phyloP scores from a whole-genome alignment of 768 basidiomycete genomes.

The Suillus occidentalis region DNA sequence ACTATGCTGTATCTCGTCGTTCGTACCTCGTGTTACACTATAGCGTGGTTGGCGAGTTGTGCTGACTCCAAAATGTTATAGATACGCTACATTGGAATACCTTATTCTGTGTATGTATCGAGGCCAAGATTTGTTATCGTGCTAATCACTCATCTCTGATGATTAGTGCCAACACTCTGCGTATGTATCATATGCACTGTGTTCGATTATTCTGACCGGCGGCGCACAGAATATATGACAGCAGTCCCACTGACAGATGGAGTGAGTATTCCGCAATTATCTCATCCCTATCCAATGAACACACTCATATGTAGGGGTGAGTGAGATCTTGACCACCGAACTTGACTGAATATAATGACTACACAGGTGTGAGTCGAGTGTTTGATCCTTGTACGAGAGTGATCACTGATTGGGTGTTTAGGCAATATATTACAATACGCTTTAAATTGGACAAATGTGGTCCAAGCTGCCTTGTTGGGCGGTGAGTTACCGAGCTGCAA shows the following conservation, averaged over 20 bases:
- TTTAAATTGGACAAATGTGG: rapidly evolving
- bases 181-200: background rate
- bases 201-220: background rate
- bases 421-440: background rate
- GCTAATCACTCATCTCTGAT: background rate
- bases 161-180: background rate
- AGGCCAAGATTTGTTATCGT: background rate
- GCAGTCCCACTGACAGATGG: background rate
- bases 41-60: no score
- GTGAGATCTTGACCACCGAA: background rate
- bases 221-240: background rate
- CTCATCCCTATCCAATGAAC: no score
- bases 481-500: background rate
- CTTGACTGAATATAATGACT: background rate
- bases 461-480: rapidly evolving
- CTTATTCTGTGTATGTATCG: no score
- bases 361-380: background rate
- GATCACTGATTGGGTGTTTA: background rate
- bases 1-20: no score
- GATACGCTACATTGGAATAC: no score
- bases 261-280: background rate
- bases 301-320: background rate
- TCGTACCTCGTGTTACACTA: no score
- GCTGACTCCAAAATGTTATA: no score
- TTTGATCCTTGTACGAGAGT: background rate